phyloP scores from a whole-genome alignment of 805 yeast species.

The Kodamaea sagamina region DNA sequence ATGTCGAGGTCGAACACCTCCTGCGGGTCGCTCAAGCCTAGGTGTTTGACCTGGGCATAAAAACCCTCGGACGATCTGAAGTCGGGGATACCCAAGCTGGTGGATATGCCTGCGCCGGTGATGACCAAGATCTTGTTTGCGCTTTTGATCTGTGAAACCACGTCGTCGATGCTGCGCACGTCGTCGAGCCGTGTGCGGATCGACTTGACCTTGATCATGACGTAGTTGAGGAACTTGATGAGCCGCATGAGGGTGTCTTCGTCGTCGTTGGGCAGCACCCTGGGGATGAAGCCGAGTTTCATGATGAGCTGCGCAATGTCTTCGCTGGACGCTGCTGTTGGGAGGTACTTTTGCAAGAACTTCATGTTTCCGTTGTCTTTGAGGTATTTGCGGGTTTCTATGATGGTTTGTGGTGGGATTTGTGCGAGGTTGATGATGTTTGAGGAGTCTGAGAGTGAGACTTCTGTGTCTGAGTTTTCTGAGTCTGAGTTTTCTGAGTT shows the following conservation, averaged over 20 bases:
- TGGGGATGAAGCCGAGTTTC: constrained; percentile 60
- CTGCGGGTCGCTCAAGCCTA: constrained; percentile 46
- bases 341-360: constrained; percentile 63
- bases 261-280: constrained; percentile 34
- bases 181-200: constrained; percentile 56
- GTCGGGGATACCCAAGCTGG: constrained; percentile 48
- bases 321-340: constrained; percentile 57
- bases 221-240: constrained; percentile 57
- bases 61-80: constrained; percentile 59
- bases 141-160: constrained; percentile 51
- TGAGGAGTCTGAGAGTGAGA: no score
- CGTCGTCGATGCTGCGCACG: constrained; percentile 60
- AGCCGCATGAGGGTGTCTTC: constrained; percentile 48
- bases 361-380: constrained; percentile 59
- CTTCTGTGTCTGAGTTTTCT: no score
- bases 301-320: constrained; percentile 59
- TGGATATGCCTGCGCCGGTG: constrained; percentile 49
- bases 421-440: constrained; percentile 7
- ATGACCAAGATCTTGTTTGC: constrained; percentile 48
- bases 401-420: constrained; percentile 15
- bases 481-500: constrained; percentile 6
- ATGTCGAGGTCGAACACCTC: constrained; percentile 45
- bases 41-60: constrained; percentile 52
- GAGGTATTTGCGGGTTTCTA: constrained; percentile 46
- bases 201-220: constrained; percentile 61